A percentile compares a stretch with the other conserved stretches of the same genome.
Conservation (phyloP, 352 stramenopile genomes). For the Pythium chondricola region DNA sequence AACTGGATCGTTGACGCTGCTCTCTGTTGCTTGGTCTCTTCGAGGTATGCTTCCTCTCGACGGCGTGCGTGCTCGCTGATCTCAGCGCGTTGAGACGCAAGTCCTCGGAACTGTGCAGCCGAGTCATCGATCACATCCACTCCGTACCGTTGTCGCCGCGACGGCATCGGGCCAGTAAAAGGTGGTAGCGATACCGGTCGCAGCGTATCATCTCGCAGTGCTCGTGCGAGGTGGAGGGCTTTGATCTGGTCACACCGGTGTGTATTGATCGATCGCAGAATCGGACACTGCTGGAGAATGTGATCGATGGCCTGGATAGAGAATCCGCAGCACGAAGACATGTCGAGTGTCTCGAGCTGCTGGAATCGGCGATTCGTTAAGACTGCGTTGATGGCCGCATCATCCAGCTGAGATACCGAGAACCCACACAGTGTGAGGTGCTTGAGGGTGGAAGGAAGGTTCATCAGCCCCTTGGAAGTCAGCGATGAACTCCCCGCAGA, state of each 20-base stretch:
- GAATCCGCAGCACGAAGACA: constrained; percentile 29
- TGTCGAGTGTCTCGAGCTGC: constrained; percentile 36
- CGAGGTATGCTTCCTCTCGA: constrained; percentile 23
- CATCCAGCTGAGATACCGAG: constrained; percentile 24
- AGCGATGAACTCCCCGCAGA: constrained; percentile 19
- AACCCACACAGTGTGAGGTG: constrained; percentile 30
- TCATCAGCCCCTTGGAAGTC: constrained; percentile 33
- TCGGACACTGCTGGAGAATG: constrained; percentile 31
- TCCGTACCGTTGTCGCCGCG: constrained; percentile 24
- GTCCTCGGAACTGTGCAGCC: constrained; percentile 28
- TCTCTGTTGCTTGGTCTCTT: constrained; percentile 17
- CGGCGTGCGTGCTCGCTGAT: constrained; percentile 25
- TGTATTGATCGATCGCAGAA: constrained; percentile 46
- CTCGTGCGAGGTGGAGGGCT: constrained; percentile 18
- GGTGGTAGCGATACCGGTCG: not conserved
- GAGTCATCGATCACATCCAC: constrained; percentile 53
- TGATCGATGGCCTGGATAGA: constrained; percentile 17
- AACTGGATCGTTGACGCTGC: constrained; percentile 37
- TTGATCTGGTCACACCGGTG: constrained; percentile 30
- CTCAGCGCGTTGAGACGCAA: constrained; percentile 33
- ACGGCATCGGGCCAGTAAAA: not conserved
- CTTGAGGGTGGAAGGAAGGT: constrained; percentile 31
- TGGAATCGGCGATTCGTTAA: constrained; percentile 16
- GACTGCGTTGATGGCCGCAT: constrained; percentile 24
- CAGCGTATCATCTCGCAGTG: constrained; percentile 16